Percentiles rank a stretch among this genome's conserved stretches.
Conservation (phyloP, 2,329 filamentous ascomycete species). For the Beauveria sp. region DNA sequence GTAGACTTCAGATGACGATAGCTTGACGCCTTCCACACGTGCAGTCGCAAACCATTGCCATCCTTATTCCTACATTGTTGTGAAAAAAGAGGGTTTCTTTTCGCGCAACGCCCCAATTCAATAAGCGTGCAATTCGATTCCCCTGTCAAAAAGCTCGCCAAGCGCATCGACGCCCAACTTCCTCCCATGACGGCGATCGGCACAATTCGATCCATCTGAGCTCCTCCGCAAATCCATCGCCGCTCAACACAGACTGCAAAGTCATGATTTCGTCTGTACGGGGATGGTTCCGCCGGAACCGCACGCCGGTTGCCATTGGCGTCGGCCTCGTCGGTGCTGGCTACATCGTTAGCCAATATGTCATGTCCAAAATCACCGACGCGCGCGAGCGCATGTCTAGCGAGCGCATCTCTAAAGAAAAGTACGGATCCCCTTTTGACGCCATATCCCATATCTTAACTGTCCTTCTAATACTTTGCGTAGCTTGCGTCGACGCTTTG, state of each 20-base stretch:
- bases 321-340: slow-evolving; percentile 81
- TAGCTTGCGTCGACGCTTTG: slow-evolving; percentile 89
- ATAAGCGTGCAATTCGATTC: not conserved
- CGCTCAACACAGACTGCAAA: slow-evolving; percentile 7
- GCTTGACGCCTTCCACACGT: not conserved
- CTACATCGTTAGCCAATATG: slow-evolving; percentile 89
- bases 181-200: not conserved
- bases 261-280: slow-evolving; percentile 63
- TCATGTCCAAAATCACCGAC: slow-evolving; percentile 83
- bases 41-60: not conserved
- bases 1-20: not conserved
- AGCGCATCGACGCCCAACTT: not conserved
- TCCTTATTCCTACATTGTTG: not conserved
- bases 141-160: not conserved
- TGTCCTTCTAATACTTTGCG: slow-evolving; percentile 28
- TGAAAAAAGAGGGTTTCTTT: not conserved
- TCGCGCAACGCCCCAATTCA: not conserved
- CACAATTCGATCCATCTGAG: not conserved
- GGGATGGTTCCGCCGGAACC: slow-evolving; percentile 88
- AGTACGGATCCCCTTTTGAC: slow-evolving; percentile 49
- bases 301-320: slow-evolving; percentile 81
- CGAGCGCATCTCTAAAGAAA: slow-evolving; percentile 92
- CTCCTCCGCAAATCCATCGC: not conserved
- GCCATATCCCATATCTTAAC: not conserved
- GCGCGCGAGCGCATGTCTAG: slow-evolving; percentile 94